Evolutionary conservation across 331 rosid species (phyloP).

Genomic region (Pyrus hybrid): DNA sequence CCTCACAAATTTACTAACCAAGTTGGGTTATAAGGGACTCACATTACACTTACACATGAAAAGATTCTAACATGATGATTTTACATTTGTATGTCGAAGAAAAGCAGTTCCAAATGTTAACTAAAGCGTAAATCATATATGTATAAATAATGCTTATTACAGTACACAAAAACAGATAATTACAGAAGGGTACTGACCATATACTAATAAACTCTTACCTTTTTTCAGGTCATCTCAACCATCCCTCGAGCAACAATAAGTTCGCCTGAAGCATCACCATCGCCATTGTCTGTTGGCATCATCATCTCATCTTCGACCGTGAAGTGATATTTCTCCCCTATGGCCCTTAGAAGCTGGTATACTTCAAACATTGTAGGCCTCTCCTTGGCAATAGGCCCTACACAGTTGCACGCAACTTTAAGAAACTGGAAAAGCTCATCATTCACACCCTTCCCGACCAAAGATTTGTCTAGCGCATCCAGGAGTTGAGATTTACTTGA

Average conservation of each 20-base stretch:
- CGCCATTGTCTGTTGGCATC: slow-evolving; percentile 34
- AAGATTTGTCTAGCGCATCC: slow-evolving; percentile 51
- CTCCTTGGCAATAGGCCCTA: slow-evolving; percentile 52
- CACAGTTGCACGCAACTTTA: slow-evolving; percentile 76
- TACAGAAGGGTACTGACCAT: slow-evolving; percentile 26
- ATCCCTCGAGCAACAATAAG: slow-evolving; percentile 72
- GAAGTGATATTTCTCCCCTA: slow-evolving; percentile 69
- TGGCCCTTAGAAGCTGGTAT: slow-evolving; percentile 79
- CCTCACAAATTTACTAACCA: neutral
- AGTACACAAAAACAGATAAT: slow-evolving; percentile 26
- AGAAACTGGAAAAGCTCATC: slow-evolving; percentile 85
- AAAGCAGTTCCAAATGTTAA: neutral
- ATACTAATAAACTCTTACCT: slow-evolving; percentile 28
- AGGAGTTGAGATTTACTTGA: slow-evolving; percentile 38
- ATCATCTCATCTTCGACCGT: slow-evolving; percentile 62
- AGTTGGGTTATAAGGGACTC: neutral
- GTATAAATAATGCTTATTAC: slow-evolving; percentile 18
- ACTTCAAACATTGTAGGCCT: slow-evolving; percentile 98
- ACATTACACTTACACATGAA: neutral
- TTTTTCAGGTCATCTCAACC: slow-evolving; percentile 25
- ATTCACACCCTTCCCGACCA: slow-evolving; percentile 54
- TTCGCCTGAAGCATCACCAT: slow-evolving; percentile 37
- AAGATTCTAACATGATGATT: neutral
- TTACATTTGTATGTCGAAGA: neutral
- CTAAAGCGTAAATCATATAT: slow-evolving; percentile 9